Evolutionary conservation across 2,329 filamentous ascomycete species (phyloP).

Genomic region (Rhinocladiella mackenziei): DNA sequence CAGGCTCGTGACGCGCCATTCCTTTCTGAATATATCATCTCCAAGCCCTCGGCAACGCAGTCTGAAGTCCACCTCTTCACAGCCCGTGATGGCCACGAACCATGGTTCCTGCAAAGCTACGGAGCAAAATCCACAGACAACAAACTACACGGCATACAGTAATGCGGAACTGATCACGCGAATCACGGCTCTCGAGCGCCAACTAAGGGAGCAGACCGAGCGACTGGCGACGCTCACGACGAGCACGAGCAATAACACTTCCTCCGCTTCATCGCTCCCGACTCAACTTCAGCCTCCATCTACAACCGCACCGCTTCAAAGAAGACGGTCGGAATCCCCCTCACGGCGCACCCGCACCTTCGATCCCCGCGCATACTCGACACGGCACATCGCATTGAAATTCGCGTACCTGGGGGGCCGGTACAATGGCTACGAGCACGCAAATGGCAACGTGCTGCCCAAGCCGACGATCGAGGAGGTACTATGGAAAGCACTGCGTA

Average conservation of each 20-base stretch:
- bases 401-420: constrained; percentile 86
- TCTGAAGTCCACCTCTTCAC: too few relatives aligned
- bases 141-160: constrained; percentile 63
- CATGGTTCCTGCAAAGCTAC: too few relatives aligned
- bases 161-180: constrained; percentile 64
- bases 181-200: constrained; percentile 63
- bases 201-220: constrained; percentile 53
- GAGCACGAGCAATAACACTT: not conserved
- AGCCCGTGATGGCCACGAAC: too few relatives aligned
- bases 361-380: constrained; percentile 76
- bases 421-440: constrained; percentile 92
- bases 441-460: constrained; percentile 63
- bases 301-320: constrained; percentile 49
- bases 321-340: constrained; percentile 60
- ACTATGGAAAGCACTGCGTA: constrained; percentile 84
- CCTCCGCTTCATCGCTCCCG: constrained; percentile 5
- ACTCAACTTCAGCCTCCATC: constrained; percentile 44
- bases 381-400: constrained; percentile 82
- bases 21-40: too few relatives aligned
- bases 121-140: not conserved
- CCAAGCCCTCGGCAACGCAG: too few relatives aligned
- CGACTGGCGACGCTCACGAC: constrained; percentile 29
- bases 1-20: constrained; percentile 15
- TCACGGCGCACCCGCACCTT: constrained; percentile 49
- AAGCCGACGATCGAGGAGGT: constrained; percentile 86